Conservation (phyloP, 345 rosid species). For the Lenwebbia sp. region DNA sequence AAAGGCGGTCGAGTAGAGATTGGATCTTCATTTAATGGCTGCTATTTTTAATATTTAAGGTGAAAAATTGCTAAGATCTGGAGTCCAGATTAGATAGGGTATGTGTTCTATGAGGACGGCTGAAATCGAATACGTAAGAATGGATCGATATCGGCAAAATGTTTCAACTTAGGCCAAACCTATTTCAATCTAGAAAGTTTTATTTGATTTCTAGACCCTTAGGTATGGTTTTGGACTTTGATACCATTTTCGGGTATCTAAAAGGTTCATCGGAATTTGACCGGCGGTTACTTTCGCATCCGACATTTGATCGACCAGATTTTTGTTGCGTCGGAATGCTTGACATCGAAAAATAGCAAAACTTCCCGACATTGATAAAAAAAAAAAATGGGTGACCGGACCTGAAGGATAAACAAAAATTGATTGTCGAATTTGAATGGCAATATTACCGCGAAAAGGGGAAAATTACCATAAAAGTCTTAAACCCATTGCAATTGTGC, state of each 20-base stretch:
- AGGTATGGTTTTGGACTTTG: not conserved
- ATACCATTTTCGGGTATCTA: not conserved
- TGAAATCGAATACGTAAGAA: not conserved
- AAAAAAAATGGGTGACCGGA: not conserved
- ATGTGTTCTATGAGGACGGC: not conserved
- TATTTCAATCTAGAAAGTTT: not conserved
- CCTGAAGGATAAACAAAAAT: not conserved
- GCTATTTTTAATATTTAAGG: not conserved
- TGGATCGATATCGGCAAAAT: not conserved
- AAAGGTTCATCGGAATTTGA: not conserved
- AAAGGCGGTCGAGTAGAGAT: not conserved
- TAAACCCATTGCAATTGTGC: too few species aligned
- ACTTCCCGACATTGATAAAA: not conserved
- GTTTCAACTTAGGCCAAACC: not conserved
- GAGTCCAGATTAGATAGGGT: not conserved
- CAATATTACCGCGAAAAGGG: not conserved
- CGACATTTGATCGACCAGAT: not conserved
- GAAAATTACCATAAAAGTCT: too few species aligned
- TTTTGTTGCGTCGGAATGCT: not conserved
- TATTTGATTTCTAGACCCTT: not conserved
- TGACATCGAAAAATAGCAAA: not conserved
- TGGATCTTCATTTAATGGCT: not conserved
- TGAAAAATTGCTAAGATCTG: not conserved
- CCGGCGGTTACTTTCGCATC: not conserved
- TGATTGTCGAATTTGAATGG: not conserved